phyloP scores from a whole-genome alignment of 768 basidiomycete species.

The Paxillus ammoniavirescens region DNA sequence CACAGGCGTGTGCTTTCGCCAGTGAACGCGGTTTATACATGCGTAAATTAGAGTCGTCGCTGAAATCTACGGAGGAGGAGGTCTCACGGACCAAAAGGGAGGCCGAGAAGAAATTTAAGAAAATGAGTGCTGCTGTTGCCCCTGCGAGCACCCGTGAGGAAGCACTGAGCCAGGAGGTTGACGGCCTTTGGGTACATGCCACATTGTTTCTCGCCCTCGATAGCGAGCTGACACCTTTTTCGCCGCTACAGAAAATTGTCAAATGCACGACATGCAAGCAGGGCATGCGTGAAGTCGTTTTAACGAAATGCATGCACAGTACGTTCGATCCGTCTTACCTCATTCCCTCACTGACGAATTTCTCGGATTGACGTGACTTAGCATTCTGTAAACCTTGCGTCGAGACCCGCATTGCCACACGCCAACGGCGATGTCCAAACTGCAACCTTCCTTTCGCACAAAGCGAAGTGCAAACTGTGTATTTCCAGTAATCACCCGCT shows the following conservation, averaged over 20 bases:
- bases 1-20: conserved; percentile 29
- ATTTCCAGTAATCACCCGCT: conserved; percentile 45
- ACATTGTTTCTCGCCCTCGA: neutral
- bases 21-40: conserved; percentile 30
- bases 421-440: conserved; percentile 92
- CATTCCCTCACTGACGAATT: neutral
- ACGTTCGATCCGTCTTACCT: conserved; percentile 30
- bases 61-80: conserved; percentile 42
- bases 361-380: conserved; percentile 25
- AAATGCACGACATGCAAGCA: conserved; percentile 87
- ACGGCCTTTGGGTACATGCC: conserved; percentile 55
- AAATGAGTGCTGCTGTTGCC: conserved; percentile 31
- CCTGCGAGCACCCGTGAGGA: conserved; percentile 31
- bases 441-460: conserved; percentile 81
- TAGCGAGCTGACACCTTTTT: neutral
- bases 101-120: conserved; percentile 52
- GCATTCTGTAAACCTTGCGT: conserved; percentile 86
- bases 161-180: conserved; percentile 47
- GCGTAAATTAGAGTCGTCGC: conserved; percentile 19
- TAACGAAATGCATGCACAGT: conserved; percentile 94
- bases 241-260: conserved; percentile 59
- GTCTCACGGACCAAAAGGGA: conserved; percentile 48
- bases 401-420: conserved; percentile 81
- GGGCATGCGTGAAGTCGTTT: conserved; percentile 73
- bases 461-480: conserved; percentile 74